Evolutionary conservation across 805 yeast species (phyloP), one percentile per base, ranked within the genome.

Genomic region (Starmera amethionina): DNA sequence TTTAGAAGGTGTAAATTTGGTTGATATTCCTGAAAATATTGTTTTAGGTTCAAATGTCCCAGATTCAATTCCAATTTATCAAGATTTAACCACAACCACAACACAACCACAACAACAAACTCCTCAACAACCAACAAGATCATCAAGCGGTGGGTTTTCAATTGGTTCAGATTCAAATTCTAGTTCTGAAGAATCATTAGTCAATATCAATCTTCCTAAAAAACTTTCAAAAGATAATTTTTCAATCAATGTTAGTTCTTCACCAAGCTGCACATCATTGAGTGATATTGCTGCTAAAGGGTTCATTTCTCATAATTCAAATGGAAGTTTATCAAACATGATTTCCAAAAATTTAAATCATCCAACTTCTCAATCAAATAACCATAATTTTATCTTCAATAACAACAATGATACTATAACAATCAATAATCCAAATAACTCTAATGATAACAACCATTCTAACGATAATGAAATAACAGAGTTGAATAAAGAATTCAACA

Each of bases 241-340:
- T 5, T 31, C 43, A n/a, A 22, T 22, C 9, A 51, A 40, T 35
- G 47, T 50, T 25, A 43, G 52, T 33, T 41, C 57, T 2, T 51
- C 57, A 6, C 63, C 67, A 18, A 68, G 72, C 40, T 70, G 64
- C 45, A 67, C 72, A 18, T 64, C 75, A 2, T 52, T 72, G 36
- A 67, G 72, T 40, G 75, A 70, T 45, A 75, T 75, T 19, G 79
- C 79, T 2, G 77, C 70, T 3, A 54, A 56, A 10, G 69, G 69
- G 1, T 60, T 51, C 36, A 61, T 64, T 34, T 44, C 54, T 10
- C 51, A 43, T 25, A 40, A 42, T 6, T 49, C 63, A 2, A 32
- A 40, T 7, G 45, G 27, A n/a, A 38, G 37, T 32, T 32, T 43
- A 18, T 36, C 44, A 16, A 39, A 16, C 32, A 42, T 39, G 13